Base-by-base conservation (phyloP, 2,329 filamentous ascomycete species). In the Penicillium sp. region DNA sequence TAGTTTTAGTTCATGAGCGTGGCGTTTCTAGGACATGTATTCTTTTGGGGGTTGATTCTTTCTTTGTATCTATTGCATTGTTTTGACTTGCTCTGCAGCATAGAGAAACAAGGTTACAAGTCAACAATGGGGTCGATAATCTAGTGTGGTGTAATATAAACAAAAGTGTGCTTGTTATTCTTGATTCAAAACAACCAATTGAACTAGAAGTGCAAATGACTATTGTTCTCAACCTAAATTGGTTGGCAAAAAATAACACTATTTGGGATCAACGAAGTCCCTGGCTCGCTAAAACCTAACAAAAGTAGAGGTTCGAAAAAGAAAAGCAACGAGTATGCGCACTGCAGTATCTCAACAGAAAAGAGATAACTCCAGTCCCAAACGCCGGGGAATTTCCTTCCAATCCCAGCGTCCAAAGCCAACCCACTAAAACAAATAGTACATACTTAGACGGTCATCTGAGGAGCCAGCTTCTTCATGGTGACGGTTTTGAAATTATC, bases 381-480 rank as follows among this genome's bases (percentile, higher is more conserved):
- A 64, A 66, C 65, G 62, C 65, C 65, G 23, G 49, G 38, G 53
- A 38, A 29, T 51, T 53, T 54, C 48, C 55, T 49, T 44, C 54
- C 49, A 53, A 50, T 43, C 50, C 53, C 45, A 55, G 51, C 13
- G 45, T 49, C 54, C 27, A 62, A 45, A 61, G 55, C 21, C 49
- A 59, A 59, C 15, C 10, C 53, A 60, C 61, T 63, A 58, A 65
- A 63, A 44, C n/a, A 50, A 55, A 39, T 41, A 55, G 38, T 25
- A 54, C 60, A 45, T 10, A 58, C 21, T 64, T 48, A 68, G 43
- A 42, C 64, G 6, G 67, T 65, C 69, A 77, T 73, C 58, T 78
- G 75, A 54, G 76, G 75, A 43, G 74, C 71, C 58, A 77, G 68
- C 65, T 77, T 77, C 64, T 77, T 77, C 64, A 76, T 73, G 36